Base-by-base conservation (phyloP, 1,139 yeast species). In the Saccharomyces hybrid region DNA sequence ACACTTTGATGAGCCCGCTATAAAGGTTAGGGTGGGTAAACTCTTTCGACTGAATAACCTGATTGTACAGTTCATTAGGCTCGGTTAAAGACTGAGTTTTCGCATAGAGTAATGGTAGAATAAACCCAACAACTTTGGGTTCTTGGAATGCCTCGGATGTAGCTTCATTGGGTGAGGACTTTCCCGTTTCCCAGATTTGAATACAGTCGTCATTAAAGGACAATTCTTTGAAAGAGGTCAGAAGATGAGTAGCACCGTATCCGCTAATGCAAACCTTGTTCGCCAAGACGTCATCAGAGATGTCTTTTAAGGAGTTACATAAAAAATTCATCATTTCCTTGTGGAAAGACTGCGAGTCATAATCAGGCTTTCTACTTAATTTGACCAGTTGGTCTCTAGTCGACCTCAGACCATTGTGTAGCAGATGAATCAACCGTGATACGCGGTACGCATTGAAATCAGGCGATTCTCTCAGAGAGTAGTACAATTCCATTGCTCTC, bases 81-180 rank as follows among this genome's bases (percentile, higher is more conserved):
- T 72, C 66, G 63, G 24, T 38, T 11, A 38, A 9, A 16, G 44
- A 38, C 11, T 19, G 44, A 6, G 12, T 38, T 38, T 78, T 73
- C 56, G 80, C 81, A 61, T 76, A 83, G 58, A 89, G 79, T 47
- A 86, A 74, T 21, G 90, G 90, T 64, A 88, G 76, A 32, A 87
- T 79, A 5, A 83, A 80, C 19, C 95, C 88, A 60, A 87, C 80
- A 24, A 85, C 85, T 55, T 74, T 75, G 56, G 83, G 86, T 62
- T 75, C 75, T 69, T 64, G 63, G 55, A 73, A 73, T 24, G 70
- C 55, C 32, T 60, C 59, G 2, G 34, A 31, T 9, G 34, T 32
- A 7, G n/a, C 32, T 11, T 19, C 48, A n/a, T 19, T 44, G 27
- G 42, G 3, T 12, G 32, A 12, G 5, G 58, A 53, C 21, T 60